Evolutionary conservation across 805 yeast species (phyloP), one percentile per base, ranked within the genome.

Genomic region (Myxozyma geophila): DNA sequence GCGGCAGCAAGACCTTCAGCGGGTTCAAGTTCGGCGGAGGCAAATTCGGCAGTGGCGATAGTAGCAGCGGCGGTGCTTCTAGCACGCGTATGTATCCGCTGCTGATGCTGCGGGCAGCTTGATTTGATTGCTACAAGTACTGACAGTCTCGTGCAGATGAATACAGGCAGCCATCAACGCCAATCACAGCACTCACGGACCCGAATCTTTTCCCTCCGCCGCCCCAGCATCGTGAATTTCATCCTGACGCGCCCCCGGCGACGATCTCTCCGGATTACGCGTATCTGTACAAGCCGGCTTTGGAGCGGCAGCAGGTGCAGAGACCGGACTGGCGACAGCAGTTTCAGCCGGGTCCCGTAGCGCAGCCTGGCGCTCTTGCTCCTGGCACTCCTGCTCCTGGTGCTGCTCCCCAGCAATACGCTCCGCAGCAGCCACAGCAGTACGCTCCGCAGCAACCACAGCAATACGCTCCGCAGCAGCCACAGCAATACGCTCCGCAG

Each of bases 181-280:
- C 79, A 17, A 46, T 76, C 66, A 50, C 72, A n/a, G 65, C 77
- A 3, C 60, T 76, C 52, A 72, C 64, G 40, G 77, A 77, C 57
- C 75, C 81, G 21, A 67, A 63, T 12, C 57, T 78, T 9, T 75
- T 80, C 58, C 83, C 84, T 2, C 75, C 80, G 10, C 84, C 84
- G 0, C 87, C 87, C 0, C 74, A 70, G 56, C 76, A 83, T 43
- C 74, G 73, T 35, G 80, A 75, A 15, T 72, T 74, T 19, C 73
- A 76, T 10, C 70, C 71, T 15, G 76, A 60, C 5, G 74, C 70
- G 8, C 62, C 60, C 12, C 62, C 71, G 10, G 66, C 66, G 7
- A 37, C 67, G 21, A 46, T 65, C 15, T 44, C 64, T 7, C 68
- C 66, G 0, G 68, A 65, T 28, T 65, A 65, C 43, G 36, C 48